Conservation (phyloP, 768 basidiomycete genomes). For the Cystofilobasidium capitatum region DNA sequence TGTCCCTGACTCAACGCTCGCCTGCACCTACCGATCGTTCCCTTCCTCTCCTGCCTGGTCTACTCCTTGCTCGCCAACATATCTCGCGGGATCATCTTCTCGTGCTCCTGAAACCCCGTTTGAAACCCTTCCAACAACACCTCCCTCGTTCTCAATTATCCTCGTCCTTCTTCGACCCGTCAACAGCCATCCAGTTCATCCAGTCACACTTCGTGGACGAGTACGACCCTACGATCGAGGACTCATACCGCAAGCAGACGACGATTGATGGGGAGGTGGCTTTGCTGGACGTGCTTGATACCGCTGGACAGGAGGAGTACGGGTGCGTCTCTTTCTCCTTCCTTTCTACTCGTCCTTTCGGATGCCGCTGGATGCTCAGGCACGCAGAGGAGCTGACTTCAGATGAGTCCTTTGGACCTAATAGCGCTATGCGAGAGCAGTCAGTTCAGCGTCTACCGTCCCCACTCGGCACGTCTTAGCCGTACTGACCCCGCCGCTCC, state of each 20-base stretch:
- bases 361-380: not conserved
- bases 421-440: slow-evolving; percentile 94
- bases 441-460: slow-evolving; percentile 27
- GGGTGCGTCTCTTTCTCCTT: slow-evolving; percentile 52
- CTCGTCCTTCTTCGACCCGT: slow-evolving; percentile 40
- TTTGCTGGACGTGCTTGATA: slow-evolving; percentile 89
- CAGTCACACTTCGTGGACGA: slow-evolving; percentile 76
- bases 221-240: slow-evolving; percentile 95
- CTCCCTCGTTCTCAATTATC: not conserved
- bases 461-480: not conserved
- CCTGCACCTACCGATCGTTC: not conserved
- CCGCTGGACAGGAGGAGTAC: slow-evolving; percentile 97
- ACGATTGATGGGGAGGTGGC: slow-evolving; percentile 99
- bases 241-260: slow-evolving; percentile 94
- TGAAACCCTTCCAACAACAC: not conserved
- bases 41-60: not conserved
- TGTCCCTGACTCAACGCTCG: not conserved
- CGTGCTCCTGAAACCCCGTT: not conserved
- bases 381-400: not conserved
- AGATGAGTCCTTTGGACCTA: not conserved
- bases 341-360: not conserved
- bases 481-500: not conserved
- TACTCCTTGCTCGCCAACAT: too few relatives aligned
- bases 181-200: slow-evolving; percentile 95
- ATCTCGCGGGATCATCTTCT: not conserved